These are phyloP conservation scores for Peribolospora baueri DNA, from an alignment of 768 basidiomycete genomes.

Conservation along the genomic window DNA sequence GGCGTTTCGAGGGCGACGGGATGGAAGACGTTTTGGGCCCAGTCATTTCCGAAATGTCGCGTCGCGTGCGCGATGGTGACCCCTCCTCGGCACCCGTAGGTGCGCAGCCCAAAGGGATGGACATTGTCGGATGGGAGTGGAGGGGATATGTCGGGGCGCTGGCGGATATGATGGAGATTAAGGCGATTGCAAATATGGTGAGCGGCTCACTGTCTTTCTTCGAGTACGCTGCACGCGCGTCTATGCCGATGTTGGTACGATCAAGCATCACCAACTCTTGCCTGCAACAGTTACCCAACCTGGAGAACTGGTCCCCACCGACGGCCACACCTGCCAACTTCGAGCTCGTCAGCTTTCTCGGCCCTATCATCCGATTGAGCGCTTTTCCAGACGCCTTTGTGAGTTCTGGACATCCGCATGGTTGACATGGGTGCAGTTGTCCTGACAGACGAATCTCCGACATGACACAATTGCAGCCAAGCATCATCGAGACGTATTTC, in stretches of 20 bases:
- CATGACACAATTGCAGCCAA: constrained; percentile 29
- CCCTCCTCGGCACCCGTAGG: constrained; percentile 7
- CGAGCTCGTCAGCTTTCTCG: constrained; percentile 38
- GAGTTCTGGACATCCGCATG: neutral
- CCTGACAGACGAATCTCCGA: constrained; percentile 2
- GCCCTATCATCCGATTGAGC: constrained; percentile 58
- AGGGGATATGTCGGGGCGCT: constrained; percentile 59
- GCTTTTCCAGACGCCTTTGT: constrained; percentile 75
- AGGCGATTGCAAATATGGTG: constrained; percentile 51
- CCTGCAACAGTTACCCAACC: constrained; percentile 13
- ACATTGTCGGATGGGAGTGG: constrained; percentile 29
- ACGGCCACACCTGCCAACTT: constrained; percentile 16
- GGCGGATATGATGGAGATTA: constrained; percentile 53
- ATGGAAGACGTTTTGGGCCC: constrained; percentile 56
- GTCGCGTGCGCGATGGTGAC: constrained; percentile 18
- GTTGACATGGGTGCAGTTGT: too few species aligned
- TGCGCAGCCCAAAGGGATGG: too few species aligned
- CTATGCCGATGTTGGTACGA: neutral
- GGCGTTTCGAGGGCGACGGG: constrained; percentile 58
- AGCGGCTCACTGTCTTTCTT: constrained; percentile 1
- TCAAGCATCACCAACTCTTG: too few species aligned
- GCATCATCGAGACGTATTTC: constrained; percentile 55
- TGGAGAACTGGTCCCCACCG: constrained; percentile 16
- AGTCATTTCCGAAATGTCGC: constrained; percentile 27
- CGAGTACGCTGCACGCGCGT: too few species aligned